Percentiles rank a stretch among this genome's conserved stretches.
Evolutionary conservation across 768 basidiomycete species (phyloP).

Genomic region (Piloderma croceum): DNA sequence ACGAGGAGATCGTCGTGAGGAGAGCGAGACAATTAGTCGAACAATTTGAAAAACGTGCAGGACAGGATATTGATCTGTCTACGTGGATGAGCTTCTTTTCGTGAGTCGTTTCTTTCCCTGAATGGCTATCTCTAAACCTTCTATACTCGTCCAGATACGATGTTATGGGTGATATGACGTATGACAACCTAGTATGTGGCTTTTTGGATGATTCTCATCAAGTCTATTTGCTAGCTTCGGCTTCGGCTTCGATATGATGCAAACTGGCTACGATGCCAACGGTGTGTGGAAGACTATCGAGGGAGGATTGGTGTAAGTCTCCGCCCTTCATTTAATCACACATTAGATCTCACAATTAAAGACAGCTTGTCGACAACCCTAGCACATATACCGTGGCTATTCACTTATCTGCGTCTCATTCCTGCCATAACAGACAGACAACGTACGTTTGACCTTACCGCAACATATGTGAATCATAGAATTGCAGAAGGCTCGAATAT

Average conservation of each 20-base stretch:
- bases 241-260: background rate
- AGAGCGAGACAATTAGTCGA: constrained; percentile 26
- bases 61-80: constrained; percentile 25
- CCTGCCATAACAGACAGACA: too few relatives aligned
- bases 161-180: constrained; percentile 47
- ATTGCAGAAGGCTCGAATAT: constrained; percentile 9
- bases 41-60: constrained; percentile 17
- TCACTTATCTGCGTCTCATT: too few relatives aligned
- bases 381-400: too few relatives aligned
- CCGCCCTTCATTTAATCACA: too few relatives aligned
- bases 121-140: background rate
- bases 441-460: background rate
- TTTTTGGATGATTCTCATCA: background rate
- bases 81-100: constrained; percentile 33
- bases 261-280: background rate
- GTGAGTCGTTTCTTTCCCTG: constrained; percentile 20
- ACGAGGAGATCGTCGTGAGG: constrained; percentile 32
- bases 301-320: background rate
- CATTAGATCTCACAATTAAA: too few relatives aligned
- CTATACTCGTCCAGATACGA: constrained; percentile 31
- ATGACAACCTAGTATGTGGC: constrained; percentile 10
- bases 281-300: background rate
- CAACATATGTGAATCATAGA: background rate
- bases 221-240: background rate
- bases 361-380: too few relatives aligned